Conservation (phyloP, 2,329 filamentous ascomycete genomes). For the Leptographium radiaticola region DNA sequence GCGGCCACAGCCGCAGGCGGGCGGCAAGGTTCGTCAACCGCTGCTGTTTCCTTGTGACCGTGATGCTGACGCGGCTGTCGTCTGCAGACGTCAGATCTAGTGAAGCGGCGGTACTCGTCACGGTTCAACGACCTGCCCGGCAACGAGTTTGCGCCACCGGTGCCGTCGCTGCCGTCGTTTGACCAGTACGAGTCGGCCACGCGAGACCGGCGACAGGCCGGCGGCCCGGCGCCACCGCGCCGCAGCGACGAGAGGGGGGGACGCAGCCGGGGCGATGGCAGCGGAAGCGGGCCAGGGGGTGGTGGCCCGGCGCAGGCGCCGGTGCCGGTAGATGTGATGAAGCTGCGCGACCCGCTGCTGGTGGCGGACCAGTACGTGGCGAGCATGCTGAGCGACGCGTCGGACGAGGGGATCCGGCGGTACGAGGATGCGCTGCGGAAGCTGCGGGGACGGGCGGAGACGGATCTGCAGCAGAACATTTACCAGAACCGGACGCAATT, state of each 20-base stretch:
- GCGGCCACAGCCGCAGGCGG: conserved; percentile 35
- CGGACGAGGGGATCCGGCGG: conserved; percentile 72
- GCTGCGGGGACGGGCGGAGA: conserved; percentile 63
- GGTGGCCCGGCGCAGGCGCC: conserved; percentile 25
- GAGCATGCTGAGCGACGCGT: conserved; percentile 65
- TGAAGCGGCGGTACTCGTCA: conserved; percentile 89
- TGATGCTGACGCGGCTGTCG: not conserved
- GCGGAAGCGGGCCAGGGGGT: conserved; percentile 15
- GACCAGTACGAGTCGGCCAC: conserved; percentile 41
- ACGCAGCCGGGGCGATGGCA: not conserved
- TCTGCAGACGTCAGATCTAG: conserved; percentile 58
- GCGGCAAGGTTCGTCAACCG: conserved; percentile 37
- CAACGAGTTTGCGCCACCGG: conserved; percentile 60
- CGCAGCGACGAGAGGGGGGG: not conserved
- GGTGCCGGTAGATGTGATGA: conserved; percentile 56
- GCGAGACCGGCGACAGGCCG: conserved; percentile 24
- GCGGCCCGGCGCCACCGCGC: conserved; percentile 32
- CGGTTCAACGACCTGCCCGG: conserved; percentile 73
- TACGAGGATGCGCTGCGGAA: conserved; percentile 67
- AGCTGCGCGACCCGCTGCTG: conserved; percentile 66
- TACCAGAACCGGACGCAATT: conserved; percentile 97
- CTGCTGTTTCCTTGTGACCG: not conserved
- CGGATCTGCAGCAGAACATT: conserved; percentile 86
- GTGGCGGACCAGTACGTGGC: conserved; percentile 68
- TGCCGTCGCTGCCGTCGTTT: conserved; percentile 53